Evolutionary conservation across 345 rosid genomes (phyloP), one percentile per base, ranked within the genome.

Genomic region (Lagerstroemia speciosa): DNA sequence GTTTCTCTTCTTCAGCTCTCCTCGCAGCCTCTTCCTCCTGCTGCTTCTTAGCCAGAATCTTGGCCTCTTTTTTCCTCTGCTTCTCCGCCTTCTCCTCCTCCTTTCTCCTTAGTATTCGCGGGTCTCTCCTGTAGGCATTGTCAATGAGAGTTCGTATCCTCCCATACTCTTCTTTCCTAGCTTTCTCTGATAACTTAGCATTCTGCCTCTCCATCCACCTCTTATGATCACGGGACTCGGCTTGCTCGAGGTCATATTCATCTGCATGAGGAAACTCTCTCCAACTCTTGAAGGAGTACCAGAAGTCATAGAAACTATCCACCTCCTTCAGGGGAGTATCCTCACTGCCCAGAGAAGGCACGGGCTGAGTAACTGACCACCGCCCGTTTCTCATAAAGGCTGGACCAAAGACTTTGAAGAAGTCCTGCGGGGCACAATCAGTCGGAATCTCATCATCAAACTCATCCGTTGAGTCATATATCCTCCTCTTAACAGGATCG

Each of bases 191-290:
- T 11, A 84, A 84, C 72, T 86, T 92, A 5, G 89, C 89, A 78
- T 95, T 95, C 83, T 95, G 98, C 84, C 96, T 92, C 84, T 95
- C 99, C 97, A 95, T 92, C 99, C 99, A 95, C 77, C 99, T 91
- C 80, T 74, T 89, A 64, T 94, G 98, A 60, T 94, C 98, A 71
- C 99, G 98, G 52, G 96, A 90, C 74, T 95, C 99, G 0, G 99
- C 93, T 76, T 92, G 84, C 63, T 95, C 99, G 37, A 95, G 81
- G 77, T 95, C 98, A 82, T 83, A 89, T 82, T 95, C 99, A 72
- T 92, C 98, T 17, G 88, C 85, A 79, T 90, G 97, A 14, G 99
- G 98, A 79, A 95, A 95, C 72, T 95, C 99, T 60, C 99, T 90
- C 99, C 99, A 95, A 77, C 99, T 95, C 81, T 80, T 95, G 76